Percentiles rank a stretch among this genome's conserved stretches.
Conservation (phyloP, 1,284 basidiomycete species). For the Ceratobasidium sp. region DNA sequence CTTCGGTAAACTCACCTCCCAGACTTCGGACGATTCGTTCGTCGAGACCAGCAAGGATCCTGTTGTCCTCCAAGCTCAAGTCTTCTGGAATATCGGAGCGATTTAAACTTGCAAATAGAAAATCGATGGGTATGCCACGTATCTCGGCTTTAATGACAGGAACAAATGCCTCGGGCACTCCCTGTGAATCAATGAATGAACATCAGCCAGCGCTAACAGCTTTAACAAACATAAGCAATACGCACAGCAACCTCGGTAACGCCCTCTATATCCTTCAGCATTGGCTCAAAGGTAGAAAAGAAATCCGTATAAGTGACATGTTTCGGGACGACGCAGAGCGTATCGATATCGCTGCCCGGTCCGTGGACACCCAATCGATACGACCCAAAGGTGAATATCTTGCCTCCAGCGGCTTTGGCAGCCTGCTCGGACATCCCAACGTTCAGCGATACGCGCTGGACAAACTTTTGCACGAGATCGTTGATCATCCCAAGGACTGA, state of each 20-base stretch:
- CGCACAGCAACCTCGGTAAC: constrained; percentile 91
- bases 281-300: constrained; percentile 90
- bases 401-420: constrained; percentile 90
- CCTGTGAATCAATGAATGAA: constrained; percentile 64
- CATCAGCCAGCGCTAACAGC: constrained; percentile 1
- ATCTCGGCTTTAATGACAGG: constrained; percentile 95
- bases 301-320: constrained; percentile 97
- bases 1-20: constrained; percentile 71
- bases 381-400: constrained; percentile 99
- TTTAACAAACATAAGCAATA: constrained; percentile 50
- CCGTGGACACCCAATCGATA: constrained; percentile 97
- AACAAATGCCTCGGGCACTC: constrained; percentile 96
- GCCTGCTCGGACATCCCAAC: constrained; percentile 89
- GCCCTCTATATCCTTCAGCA: constrained; percentile 89
- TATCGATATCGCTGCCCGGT: constrained; percentile 97
- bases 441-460: constrained; percentile 83
- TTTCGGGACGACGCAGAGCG: constrained; percentile 97
- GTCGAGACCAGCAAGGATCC: constrained; percentile 92
- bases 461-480: constrained; percentile 93
- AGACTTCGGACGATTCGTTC: constrained; percentile 96
- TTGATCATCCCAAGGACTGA: constrained; percentile 92
- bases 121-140: constrained; percentile 92
- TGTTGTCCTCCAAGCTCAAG: constrained; percentile 90
- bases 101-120: constrained; percentile 90
- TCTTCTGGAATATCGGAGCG: constrained; percentile 91